These are phyloP conservation scores for Catenaria anguillulae DNA, from an alignment of 371 early-diverging fungal genomes.

Conservation along the genomic window DNA sequence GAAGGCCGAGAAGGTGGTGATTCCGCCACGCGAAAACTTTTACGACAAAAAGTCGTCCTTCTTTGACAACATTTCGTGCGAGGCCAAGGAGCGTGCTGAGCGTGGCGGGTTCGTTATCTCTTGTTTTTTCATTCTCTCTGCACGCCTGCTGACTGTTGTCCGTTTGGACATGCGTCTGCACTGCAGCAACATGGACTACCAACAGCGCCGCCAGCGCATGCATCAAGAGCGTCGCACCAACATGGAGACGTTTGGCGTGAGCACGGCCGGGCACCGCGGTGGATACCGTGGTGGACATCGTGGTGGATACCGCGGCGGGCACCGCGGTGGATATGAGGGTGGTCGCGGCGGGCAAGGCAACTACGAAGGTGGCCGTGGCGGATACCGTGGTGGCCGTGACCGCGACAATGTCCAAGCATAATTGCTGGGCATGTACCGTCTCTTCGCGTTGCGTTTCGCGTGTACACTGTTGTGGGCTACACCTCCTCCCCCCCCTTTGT, in stretches of 20 bases:
- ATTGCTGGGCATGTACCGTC: too few species aligned
- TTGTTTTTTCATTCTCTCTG: background rate
- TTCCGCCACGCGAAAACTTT: conserved; percentile 37
- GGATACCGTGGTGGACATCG: too few species aligned
- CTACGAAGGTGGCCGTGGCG: too few species aligned
- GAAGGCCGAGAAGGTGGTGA: conserved; percentile 17
- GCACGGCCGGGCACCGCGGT: too few species aligned
- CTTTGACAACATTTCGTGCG: conserved; percentile 96
- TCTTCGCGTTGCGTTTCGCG: too few species aligned
- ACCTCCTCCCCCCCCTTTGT: too few species aligned
- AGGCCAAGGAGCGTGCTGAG: conserved; percentile 69
- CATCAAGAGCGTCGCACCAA: conserved; percentile 78
- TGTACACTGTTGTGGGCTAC: too few species aligned
- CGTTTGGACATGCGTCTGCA: conserved; percentile 5
- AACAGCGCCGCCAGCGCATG: conserved; percentile 54
- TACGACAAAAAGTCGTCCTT: conserved; percentile 69
- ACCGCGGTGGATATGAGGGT: too few species aligned
- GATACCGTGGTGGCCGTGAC: too few species aligned
- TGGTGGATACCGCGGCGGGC: too few species aligned
- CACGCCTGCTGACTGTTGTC: conserved; percentile 10
- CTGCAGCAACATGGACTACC: conserved; percentile 19
- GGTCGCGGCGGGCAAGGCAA: too few species aligned
- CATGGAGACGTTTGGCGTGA: conserved; percentile 78
- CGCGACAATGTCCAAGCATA: too few species aligned
- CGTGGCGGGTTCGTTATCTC: conserved; percentile 17